phyloP scores from a whole-genome alignment of 2,329 filamentous ascomycete species.

The Ceratocystis cacaofunesta region DNA sequence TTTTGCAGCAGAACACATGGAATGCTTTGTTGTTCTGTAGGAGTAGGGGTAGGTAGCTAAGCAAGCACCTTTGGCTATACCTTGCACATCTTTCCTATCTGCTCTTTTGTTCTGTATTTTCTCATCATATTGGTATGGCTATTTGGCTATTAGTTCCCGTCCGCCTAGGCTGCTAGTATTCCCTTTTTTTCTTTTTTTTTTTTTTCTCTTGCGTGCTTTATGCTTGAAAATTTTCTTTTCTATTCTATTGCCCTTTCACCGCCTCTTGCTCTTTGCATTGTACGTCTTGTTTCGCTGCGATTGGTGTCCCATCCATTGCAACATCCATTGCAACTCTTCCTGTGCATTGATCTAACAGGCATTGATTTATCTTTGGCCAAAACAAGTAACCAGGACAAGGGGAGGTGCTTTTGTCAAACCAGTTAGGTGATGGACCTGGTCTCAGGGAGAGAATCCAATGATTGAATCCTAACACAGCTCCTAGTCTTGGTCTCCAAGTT shows the following conservation, averaged over 20 bases:
- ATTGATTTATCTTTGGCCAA: not conserved
- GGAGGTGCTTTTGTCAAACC: not conserved
- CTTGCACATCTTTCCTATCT: not conserved
- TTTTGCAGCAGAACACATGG: not conserved
- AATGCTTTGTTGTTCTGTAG: no score
- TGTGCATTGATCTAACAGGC: conserved; percentile 1
- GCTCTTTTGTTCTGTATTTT: not conserved
- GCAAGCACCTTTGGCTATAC: not conserved
- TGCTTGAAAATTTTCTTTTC: not conserved
- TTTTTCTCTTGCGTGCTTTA: not conserved
- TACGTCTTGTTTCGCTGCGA: not conserved
- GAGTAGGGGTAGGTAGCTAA: no score
- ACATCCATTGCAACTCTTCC: not conserved
- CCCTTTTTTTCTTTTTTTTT: not conserved
- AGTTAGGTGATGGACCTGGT: not conserved
- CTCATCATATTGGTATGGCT: not conserved
- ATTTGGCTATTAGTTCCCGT: no score
- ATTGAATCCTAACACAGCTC: not conserved
- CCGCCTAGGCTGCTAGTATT: no score
- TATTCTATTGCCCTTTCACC: not conserved
- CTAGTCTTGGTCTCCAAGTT: not conserved
- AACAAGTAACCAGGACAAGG: not conserved
- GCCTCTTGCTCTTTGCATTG: not conserved
- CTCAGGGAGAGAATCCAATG: not conserved
- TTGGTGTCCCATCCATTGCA: not conserved